These are phyloP conservation scores for Bolboschoenoplectus hybrid DNA, from an alignment of 202 grass and related monocot species.

Conservation along the genomic window DNA sequence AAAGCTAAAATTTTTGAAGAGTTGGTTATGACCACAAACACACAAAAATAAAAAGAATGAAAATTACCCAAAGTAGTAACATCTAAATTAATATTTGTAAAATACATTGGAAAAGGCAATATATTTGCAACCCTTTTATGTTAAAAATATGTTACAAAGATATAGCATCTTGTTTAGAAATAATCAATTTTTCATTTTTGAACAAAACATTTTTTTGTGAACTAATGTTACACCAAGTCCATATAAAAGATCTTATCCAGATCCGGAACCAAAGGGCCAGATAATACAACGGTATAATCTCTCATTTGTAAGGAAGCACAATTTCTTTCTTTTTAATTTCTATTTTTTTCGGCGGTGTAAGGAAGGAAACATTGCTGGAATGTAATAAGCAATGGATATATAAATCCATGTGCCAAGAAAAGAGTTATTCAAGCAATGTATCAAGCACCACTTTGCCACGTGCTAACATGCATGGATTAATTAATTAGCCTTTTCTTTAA, in stretches of 20 bases:
- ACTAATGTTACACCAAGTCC: slow-evolving; percentile 9
- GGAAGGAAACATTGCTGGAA: background rate
- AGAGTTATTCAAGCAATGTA: background rate
- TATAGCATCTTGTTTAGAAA: background rate
- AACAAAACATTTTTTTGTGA: background rate
- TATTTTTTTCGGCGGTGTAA: background rate
- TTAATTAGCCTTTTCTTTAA: background rate
- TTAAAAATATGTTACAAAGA: background rate
- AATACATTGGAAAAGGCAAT: background rate
- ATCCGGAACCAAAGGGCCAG: slow-evolving; percentile 5
- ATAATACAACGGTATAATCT: slow-evolving; percentile 13
- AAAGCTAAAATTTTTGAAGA: background rate
- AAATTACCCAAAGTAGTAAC: background rate
- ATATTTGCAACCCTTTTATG: background rate
- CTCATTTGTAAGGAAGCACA: slow-evolving; percentile 11
- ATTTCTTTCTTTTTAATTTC: background rate
- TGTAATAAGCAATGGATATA: background rate
- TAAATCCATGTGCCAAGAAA: slow-evolving; percentile 28
- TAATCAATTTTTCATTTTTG: background rate
- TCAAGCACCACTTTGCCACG: background rate
- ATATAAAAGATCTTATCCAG: background rate
- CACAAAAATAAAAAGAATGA: background rate
- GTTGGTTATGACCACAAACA: background rate
- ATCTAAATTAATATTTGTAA: background rate
- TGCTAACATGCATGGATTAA: slow-evolving; percentile 31